Evolutionary conservation across 2,329 filamentous ascomycete genomes (phyloP).

Genomic region (Penicillium crustosum): DNA sequence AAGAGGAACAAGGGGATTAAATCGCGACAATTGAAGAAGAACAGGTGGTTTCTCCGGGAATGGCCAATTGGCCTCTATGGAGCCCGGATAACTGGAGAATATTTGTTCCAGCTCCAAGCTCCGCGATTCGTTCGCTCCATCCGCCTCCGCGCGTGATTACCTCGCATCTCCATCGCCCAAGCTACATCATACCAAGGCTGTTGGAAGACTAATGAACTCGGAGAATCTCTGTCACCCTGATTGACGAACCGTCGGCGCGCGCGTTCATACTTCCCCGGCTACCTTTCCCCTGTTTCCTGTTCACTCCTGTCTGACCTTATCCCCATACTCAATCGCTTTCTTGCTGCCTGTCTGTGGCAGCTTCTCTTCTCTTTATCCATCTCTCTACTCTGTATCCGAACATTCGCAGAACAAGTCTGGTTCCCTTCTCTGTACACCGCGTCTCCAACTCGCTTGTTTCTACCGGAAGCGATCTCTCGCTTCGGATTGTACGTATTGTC

Average conservation of each 20-base stretch:
- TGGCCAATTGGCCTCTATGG: slow-evolving; percentile 1
- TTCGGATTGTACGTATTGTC: slow-evolving; percentile 45
- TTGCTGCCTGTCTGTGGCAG: slow-evolving; percentile 6
- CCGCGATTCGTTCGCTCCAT: background rate
- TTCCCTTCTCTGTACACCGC: slow-evolving; percentile 19
- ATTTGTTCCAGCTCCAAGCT: background rate
- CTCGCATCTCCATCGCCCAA: background rate
- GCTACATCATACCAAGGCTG: too few species aligned
- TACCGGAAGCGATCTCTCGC: slow-evolving; percentile 20
- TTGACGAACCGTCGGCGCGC: background rate
- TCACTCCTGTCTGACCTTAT: background rate
- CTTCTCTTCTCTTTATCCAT: background rate
- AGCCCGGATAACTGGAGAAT: background rate
- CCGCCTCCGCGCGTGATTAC: background rate
- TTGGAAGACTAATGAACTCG: background rate
- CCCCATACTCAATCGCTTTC: background rate
- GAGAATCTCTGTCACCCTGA: background rate
- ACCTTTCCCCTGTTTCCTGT: background rate
- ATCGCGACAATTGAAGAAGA: slow-evolving; percentile 7
- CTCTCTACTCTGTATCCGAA: background rate
- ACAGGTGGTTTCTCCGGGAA: slow-evolving; percentile 14
- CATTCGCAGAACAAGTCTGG: background rate
- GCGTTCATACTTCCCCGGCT: background rate
- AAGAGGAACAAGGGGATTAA: background rate
- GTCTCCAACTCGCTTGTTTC: slow-evolving; percentile 13